Percentiles rank a stretch among this genome's conserved stretches.
phyloP scores from a whole-genome alignment of 2,329 filamentous ascomycete genomes.

The Penicillium digitatum region DNA sequence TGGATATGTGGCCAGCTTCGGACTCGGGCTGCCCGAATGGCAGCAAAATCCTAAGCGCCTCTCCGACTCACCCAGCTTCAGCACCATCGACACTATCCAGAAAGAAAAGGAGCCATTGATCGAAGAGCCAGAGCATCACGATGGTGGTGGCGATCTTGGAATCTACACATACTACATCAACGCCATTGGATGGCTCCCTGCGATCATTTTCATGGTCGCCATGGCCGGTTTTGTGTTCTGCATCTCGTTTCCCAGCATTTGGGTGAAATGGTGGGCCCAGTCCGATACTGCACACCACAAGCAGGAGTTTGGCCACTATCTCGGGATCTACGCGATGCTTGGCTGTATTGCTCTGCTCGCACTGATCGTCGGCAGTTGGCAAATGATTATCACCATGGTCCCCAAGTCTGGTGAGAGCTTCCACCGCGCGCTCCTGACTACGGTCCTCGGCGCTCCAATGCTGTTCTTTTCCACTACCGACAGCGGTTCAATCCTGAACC shows the following conservation, averaged over 20 bases:
- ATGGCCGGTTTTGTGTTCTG: constrained; percentile 40
- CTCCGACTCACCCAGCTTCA: constrained; percentile 19
- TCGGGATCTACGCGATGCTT: constrained; percentile 41
- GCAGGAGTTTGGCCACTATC: constrained; percentile 34
- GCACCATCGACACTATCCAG: constrained; percentile 15
- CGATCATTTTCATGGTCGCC: constrained; percentile 36
- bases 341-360: constrained; percentile 36
- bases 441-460: constrained; percentile 46
- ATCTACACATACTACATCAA: constrained; percentile 43
- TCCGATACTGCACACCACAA: constrained; percentile 37
- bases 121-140: constrained; percentile 27
- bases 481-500: constrained; percentile 41
- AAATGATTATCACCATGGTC: constrained; percentile 53
- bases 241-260: constrained; percentile 43
- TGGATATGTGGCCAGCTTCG: constrained; percentile 43
- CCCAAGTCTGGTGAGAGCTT: constrained; percentile 51
- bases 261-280: constrained; percentile 43
- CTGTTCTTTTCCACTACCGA: constrained; percentile 43
- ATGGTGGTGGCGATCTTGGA: constrained; percentile 40
- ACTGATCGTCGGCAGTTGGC: constrained; percentile 40
- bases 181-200: constrained; percentile 37
- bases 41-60: constrained; percentile 23
- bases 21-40: constrained; percentile 33
- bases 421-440: constrained; percentile 47
- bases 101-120: constrained; percentile 22